Evolutionary conservation across 192 early-diverging fungal genomes (phyloP).

Genomic region (Powellomyces hirtus): DNA sequence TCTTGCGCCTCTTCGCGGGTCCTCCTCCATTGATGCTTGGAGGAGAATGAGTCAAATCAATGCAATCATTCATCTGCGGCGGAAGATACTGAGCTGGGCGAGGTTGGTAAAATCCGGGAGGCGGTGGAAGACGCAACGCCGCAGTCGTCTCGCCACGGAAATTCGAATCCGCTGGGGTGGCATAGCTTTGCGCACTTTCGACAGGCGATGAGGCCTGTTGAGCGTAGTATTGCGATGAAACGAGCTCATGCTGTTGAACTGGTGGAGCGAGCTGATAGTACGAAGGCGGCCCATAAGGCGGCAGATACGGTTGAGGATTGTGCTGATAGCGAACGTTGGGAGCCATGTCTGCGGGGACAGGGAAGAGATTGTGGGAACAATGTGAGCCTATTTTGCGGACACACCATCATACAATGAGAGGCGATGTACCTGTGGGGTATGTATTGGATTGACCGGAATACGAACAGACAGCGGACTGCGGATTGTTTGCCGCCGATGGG

Average conservation of each 20-base stretch:
- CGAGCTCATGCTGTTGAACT: not conserved
- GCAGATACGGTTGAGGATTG: not conserved
- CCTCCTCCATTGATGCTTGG: not conserved
- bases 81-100: not conserved
- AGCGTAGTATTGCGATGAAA: not conserved
- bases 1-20: not conserved
- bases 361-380: not conserved
- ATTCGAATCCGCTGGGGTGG: not conserved
- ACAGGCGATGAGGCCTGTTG: slow-evolving; percentile 9
- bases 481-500: too few species aligned
- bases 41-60: not conserved
- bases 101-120: not conserved
- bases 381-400: too few species aligned
- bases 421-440: too few species aligned
- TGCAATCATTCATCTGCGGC: not conserved
- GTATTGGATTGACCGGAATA: too few species aligned
- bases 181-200: not conserved
- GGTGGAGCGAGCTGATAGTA: not conserved
- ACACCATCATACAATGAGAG: too few species aligned
- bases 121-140: not conserved
- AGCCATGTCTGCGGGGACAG: not conserved
- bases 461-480: not conserved
- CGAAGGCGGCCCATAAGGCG: not conserved
- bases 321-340: not conserved
- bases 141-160: not conserved